Percentiles rank a stretch among this genome's conserved stretches.
phyloP scores from a whole-genome alignment of 2,329 filamentous ascomycete species.

The Diaporthe ilicicola region DNA sequence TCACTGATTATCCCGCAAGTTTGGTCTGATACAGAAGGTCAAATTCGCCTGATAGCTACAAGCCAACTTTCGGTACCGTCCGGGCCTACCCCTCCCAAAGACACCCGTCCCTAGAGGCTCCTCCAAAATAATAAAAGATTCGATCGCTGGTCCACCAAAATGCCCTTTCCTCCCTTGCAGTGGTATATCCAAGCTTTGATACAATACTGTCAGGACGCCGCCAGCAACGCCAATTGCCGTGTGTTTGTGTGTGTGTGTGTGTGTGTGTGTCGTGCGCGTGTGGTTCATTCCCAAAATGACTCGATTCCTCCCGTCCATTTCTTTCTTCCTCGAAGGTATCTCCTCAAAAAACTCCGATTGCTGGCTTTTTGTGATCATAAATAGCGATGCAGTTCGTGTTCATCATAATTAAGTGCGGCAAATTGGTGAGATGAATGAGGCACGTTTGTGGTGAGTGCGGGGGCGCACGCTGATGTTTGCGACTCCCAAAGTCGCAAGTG shows the following conservation, averaged over 20 bases:
- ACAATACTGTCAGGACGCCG: constrained; percentile 31
- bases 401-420: constrained; percentile 29
- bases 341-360: constrained; percentile 29
- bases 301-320: constrained; percentile 14
- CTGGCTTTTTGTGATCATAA: constrained; percentile 26
- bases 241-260: constrained; percentile 17
- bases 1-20: background rate
- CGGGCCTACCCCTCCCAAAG: background rate
- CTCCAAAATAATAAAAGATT: constrained; percentile 11
- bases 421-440: background rate
- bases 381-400: constrained; percentile 32
- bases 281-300: constrained; percentile 25
- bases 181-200: constrained; percentile 32
- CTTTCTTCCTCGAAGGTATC: background rate
- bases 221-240: constrained; percentile 33
- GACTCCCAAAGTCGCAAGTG: background rate
- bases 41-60: constrained; percentile 3
- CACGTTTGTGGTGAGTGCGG: background rate
- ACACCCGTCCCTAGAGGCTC: constrained; percentile 1
- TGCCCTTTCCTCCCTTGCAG: constrained; percentile 10
- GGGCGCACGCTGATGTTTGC: background rate
- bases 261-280: background rate
- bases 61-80: background rate
- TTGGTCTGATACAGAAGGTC: constrained; percentile 3
- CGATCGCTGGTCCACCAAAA: constrained; percentile 26